Conservation (phyloP, 2,329 filamentous ascomycete species). For the Acarospora socialis region DNA sequence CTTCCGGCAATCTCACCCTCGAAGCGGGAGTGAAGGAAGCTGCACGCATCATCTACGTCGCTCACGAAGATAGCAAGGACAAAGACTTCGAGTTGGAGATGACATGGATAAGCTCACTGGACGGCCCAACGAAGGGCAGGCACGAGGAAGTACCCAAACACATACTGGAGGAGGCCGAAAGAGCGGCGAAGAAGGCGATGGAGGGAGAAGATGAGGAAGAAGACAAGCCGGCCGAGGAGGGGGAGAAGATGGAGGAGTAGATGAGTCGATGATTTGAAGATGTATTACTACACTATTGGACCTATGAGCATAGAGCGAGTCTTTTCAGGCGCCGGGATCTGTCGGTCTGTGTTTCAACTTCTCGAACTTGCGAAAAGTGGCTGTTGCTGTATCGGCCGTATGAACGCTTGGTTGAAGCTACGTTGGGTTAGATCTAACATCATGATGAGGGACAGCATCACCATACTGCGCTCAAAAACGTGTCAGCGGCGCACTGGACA, state of each 20-base stretch:
- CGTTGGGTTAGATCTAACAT: no score
- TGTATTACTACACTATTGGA: no score
- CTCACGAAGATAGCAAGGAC: constrained; percentile 98
- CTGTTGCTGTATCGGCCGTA: no score
- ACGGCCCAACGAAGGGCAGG: constrained; percentile 80
- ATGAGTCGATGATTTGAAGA: no score
- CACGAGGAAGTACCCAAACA: constrained; percentile 91
- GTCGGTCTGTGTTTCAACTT: no score
- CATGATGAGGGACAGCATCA: no score
- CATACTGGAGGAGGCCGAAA: constrained; percentile 80
- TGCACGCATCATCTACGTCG: constrained; percentile 90
- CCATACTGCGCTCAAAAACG: no score
- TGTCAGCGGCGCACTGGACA: no score
- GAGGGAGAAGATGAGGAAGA: constrained; percentile 66
- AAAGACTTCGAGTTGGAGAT: constrained; percentile 99
- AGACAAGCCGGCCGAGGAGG: constrained; percentile 48
- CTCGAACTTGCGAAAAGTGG: no score
- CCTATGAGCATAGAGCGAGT: no score
- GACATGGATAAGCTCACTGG: constrained; percentile 83
- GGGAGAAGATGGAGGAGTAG: constrained; percentile 83
- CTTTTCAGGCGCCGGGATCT: no score
- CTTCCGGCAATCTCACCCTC: constrained; percentile 60
- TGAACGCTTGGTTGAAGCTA: no score
- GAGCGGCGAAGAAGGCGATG: constrained; percentile 76
- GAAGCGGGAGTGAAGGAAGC: constrained; percentile 90